phyloP scores from a whole-genome alignment of 257 asterid genomes.

The Phtheirospermum japonicum region DNA sequence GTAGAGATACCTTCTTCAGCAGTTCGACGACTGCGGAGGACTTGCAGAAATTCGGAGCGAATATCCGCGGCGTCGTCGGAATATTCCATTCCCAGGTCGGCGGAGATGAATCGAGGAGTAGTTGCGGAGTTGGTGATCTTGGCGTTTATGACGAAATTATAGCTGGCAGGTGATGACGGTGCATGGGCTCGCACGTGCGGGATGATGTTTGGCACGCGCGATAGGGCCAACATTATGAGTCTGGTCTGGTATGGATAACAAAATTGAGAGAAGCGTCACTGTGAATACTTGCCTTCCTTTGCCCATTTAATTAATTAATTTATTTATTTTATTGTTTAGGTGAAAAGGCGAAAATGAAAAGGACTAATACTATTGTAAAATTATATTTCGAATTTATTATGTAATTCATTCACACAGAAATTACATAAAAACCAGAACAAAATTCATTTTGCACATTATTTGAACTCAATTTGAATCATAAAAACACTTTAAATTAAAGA shows the following conservation, averaged over 20 bases:
- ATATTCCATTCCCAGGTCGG: slow-evolving; percentile 31
- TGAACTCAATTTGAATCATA: too few relatives aligned
- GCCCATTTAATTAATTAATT: too few relatives aligned
- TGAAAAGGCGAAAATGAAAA: too few relatives aligned
- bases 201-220: slow-evolving; percentile 30
- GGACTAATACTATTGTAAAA: too few relatives aligned
- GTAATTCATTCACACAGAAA: too few relatives aligned
- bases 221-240: not conserved
- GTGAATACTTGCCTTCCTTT: not conserved
- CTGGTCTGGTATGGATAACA: slow-evolving; percentile 21
- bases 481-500: too few relatives aligned
- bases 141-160: slow-evolving; percentile 23
- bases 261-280: not conserved
- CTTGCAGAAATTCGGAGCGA: slow-evolving; percentile 55
- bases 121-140: slow-evolving; percentile 23
- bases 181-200: slow-evolving; percentile 35
- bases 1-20: slow-evolving; percentile 42
- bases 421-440: too few relatives aligned
- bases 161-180: slow-evolving; percentile 18
- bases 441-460: too few relatives aligned
- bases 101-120: slow-evolving; percentile 23
- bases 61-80: slow-evolving; percentile 42
- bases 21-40: slow-evolving; percentile 65
- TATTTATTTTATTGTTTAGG: too few relatives aligned
- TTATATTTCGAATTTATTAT: too few relatives aligned